These are phyloP conservation scores for Microglena sp. DNA, from an alignment of 139 green algal species.

Conservation along the genomic window DNA sequence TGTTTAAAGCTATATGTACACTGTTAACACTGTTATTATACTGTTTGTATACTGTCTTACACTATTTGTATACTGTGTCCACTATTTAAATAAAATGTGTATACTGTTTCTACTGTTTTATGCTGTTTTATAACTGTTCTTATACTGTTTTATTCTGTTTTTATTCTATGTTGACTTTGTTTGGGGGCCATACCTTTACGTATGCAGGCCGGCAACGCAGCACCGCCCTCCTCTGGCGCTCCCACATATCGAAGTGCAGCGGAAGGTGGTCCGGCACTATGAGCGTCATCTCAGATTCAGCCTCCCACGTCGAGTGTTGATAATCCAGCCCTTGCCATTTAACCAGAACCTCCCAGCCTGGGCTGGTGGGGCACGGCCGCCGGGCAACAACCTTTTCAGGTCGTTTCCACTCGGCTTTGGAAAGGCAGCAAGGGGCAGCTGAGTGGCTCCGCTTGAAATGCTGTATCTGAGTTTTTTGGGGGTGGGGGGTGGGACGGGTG, in stretches of 20 bases:
- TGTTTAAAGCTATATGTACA: no score
- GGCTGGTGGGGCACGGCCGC: constrained; percentile 44
- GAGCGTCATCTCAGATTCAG: constrained; percentile 37
- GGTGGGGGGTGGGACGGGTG: no score
- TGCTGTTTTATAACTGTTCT: no score
- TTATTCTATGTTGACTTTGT: no score
- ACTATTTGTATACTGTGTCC: no score
- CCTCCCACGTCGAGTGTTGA: constrained; percentile 81
- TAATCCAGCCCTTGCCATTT: constrained; percentile 72
- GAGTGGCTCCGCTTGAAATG: constrained; percentile 71
- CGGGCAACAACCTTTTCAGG: constrained; percentile 59
- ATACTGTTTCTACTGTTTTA: no score
- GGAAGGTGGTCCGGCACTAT: constrained; percentile 34
- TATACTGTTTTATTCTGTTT: no score
- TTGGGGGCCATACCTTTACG: no score
- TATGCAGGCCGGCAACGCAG: no score
- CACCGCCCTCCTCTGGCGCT: constrained; percentile 44
- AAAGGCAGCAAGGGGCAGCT: constrained; percentile 27
- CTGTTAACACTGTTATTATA: no score
- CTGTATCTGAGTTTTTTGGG: constrained; percentile 50
- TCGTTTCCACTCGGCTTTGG: constrained; percentile 38
- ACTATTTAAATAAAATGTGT: no score
- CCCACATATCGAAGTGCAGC: constrained; percentile 62
- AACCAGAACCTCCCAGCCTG: constrained; percentile 83
- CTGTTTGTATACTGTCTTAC: no score